Percentiles rank a stretch among this genome's conserved stretches.
These are phyloP conservation scores for Urochloa ruziziensis DNA, from an alignment of 176 grass and related monocot genomes.

Conservation along the genomic window DNA sequence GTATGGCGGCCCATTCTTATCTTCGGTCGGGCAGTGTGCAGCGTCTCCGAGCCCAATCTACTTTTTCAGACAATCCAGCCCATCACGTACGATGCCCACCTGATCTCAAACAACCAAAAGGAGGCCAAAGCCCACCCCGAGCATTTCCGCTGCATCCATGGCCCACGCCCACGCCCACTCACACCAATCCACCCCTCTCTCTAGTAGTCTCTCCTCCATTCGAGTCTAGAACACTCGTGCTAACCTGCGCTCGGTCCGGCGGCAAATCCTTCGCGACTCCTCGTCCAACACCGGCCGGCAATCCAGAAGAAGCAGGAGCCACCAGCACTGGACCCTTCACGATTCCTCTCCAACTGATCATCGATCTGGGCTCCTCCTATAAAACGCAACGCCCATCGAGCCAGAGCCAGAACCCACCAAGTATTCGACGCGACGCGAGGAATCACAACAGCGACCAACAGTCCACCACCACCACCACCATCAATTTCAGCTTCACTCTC, in stretches of 20 bases:
- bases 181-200: too few relatives aligned
- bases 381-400: background rate
- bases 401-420: background rate
- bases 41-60: background rate
- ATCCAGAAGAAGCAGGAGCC: constrained; percentile 20
- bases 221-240: background rate
- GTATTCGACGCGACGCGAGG: background rate
- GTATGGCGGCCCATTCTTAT: too few relatives aligned
- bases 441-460: background rate
- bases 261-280: background rate
- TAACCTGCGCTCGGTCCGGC: too few relatives aligned
- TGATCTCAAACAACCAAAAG: too few relatives aligned
- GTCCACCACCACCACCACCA: background rate
- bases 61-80: background rate
- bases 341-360: background rate
- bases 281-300: background rate
- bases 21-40: background rate
- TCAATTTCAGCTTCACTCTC: background rate
- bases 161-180: background rate
- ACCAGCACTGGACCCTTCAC: constrained; percentile 10
- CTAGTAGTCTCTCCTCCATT: too few relatives aligned
- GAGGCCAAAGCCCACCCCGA: too few relatives aligned
- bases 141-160: too few relatives aligned
- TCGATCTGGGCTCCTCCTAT: background rate
- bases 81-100: background rate